These are phyloP conservation scores for Trametes polyzona DNA, from an alignment of 1,284 basidiomycete species.

Conservation along the genomic window DNA sequence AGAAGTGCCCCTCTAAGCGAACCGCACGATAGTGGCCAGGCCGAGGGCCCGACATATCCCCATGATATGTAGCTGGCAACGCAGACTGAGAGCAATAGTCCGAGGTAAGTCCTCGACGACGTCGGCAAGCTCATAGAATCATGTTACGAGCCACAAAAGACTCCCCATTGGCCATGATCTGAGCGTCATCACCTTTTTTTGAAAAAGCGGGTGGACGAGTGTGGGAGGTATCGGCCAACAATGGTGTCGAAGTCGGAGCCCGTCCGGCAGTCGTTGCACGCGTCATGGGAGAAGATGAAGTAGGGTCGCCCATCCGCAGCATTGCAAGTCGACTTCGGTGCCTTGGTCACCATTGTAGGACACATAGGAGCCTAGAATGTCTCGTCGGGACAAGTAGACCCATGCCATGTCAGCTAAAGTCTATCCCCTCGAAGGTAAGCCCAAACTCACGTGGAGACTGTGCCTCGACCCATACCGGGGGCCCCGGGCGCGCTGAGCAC, in stretches of 20 bases:
- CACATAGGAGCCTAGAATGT: no score
- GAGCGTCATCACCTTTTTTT: background rate
- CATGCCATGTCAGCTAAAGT: no score
- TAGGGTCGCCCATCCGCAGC: no score
- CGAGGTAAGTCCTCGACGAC: background rate
- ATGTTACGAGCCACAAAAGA: background rate
- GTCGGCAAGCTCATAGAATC: background rate
- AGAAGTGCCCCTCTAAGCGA: background rate
- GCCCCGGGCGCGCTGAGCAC: no score
- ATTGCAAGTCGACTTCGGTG: no score
- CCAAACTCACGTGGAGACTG: slow-evolving; percentile 4
- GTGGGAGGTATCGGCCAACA: background rate
- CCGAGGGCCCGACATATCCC: background rate
- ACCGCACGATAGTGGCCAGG: background rate
- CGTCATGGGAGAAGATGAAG: slow-evolving; percentile 1
- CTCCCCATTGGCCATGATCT: background rate
- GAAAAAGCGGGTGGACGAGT: background rate
- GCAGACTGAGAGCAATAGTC: background rate
- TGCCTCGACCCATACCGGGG: slow-evolving; percentile 19
- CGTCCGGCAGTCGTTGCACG: background rate
- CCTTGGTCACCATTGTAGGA: no score
- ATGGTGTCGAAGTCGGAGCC: background rate
- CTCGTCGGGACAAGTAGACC: background rate
- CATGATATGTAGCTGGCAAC: background rate
- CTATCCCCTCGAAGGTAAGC: no score